Percentiles rank a stretch among this genome's conserved stretches.
Conservation (phyloP, 305 asterid genomes). For the Solanum hybrid region DNA sequence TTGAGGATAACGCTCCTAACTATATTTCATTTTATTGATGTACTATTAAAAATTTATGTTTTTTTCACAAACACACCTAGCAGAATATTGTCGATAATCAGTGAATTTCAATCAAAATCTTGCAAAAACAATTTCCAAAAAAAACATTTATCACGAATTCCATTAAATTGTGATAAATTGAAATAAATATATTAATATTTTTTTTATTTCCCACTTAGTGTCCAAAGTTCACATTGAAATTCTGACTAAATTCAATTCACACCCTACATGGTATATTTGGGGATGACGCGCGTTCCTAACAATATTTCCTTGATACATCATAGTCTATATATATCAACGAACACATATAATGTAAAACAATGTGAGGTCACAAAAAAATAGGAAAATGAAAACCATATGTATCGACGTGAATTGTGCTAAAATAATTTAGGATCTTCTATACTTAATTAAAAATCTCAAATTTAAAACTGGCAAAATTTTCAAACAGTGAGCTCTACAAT, state of each 20-base stretch:
- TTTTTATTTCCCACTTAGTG: too few relatives aligned
- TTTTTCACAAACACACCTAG: background rate
- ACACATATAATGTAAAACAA: background rate
- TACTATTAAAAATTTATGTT: background rate
- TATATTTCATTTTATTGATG: background rate
- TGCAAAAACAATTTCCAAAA: background rate
- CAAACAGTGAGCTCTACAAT: too few relatives aligned
- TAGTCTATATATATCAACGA: background rate
- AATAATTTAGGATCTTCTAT: background rate
- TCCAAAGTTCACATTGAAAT: too few relatives aligned
- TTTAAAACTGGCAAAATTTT: too few relatives aligned
- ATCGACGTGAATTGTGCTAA: background rate
- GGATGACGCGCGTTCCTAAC: background rate
- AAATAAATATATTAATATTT: too few relatives aligned
- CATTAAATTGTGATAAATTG: background rate
- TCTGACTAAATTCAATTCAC: too few relatives aligned
- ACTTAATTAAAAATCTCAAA: background rate
- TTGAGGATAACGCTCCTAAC: too few relatives aligned
- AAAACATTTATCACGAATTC: background rate
- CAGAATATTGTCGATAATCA: background rate
- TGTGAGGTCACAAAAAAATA: background rate
- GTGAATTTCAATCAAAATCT: too few relatives aligned
- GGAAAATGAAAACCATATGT: background rate
- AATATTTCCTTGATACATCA: too few relatives aligned
- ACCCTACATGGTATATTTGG: background rate